Conservation (phyloP, 495 filamentous ascomycete genomes). For the Schizothecium vesticola region DNA sequence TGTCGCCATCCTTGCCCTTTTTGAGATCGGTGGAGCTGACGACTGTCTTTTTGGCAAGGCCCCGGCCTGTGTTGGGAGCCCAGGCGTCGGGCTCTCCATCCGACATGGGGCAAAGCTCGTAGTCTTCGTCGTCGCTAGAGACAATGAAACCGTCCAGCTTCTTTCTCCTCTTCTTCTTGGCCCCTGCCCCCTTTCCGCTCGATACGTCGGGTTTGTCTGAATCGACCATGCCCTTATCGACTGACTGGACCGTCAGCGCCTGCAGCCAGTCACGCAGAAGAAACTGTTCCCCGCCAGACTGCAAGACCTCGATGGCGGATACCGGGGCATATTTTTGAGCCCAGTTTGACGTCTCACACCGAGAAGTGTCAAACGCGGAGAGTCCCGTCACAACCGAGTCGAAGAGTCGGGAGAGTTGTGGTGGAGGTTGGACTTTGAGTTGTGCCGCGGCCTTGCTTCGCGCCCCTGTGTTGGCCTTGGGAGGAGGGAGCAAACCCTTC, state of each 20-base stretch:
- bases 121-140: conserved; percentile 72
- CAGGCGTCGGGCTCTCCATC: conserved; percentile 56
- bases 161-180: conserved; percentile 66
- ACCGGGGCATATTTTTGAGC: conserved; percentile 79
- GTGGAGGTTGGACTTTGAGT: conserved; percentile 38
- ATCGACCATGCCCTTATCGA: conserved; percentile 58
- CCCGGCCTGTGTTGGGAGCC: conserved; percentile 34
- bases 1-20: conserved; percentile 40
- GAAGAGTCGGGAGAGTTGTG: conserved; percentile 57
- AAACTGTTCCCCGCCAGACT: conserved; percentile 62
- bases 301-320: conserved; percentile 66
- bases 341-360: conserved; percentile 73
- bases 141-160: conserved; percentile 81
- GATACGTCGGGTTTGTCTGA: conserved; percentile 38
- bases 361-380: conserved; percentile 73
- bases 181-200: conserved; percentile 32
- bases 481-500: conserved; percentile 7
- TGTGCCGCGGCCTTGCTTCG: conserved; percentile 13
- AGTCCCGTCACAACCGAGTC: conserved; percentile 52
- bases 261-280: conserved; percentile 83
- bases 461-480: conserved; percentile 10
- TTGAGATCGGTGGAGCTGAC: conserved; percentile 51
- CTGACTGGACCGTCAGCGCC: conserved; percentile 63
- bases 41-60: conserved; percentile 52
- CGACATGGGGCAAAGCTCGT: conserved; percentile 67